Evolutionary conservation across 2,329 filamentous ascomycete species (phyloP).

Genomic region (Neopestalotiopsis sp.): DNA sequence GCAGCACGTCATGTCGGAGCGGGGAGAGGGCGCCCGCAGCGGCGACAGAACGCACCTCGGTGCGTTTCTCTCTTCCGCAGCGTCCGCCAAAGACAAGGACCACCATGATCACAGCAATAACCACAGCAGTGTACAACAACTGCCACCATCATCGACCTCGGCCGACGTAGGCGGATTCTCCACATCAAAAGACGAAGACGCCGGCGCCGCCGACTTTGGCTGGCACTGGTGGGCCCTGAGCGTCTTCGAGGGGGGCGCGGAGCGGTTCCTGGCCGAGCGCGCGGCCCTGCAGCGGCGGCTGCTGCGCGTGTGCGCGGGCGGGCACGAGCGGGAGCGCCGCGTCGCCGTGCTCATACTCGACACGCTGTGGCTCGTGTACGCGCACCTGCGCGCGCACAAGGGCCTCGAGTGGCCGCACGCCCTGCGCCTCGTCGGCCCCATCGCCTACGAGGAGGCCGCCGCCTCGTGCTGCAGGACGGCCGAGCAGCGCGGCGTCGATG

Average conservation of each 20-base stretch:
- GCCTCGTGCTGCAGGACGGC: not conserved
- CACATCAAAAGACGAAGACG: not conserved
- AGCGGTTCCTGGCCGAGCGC: constrained; percentile 3
- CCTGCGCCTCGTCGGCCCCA: constrained; percentile 6
- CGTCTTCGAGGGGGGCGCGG: constrained; percentile 5
- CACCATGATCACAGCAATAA: not conserved
- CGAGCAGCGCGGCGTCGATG: constrained; percentile 2
- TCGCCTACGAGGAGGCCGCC: constrained; percentile 9
- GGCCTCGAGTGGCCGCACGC: constrained; percentile 11
- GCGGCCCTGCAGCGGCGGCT: not conserved
- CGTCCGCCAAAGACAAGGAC: too few species aligned
- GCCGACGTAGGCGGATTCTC: not conserved
- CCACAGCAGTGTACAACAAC: not conserved
- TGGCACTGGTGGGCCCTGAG: constrained; percentile 13
- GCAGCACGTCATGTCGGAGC: not conserved
- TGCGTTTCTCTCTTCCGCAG: not conserved
- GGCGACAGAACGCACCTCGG: not conserved
- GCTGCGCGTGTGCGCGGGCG: not conserved
- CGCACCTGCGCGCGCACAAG: not conserved
- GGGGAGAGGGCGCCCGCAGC: not conserved
- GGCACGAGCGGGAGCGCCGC: constrained; percentile 1
- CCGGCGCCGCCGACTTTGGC: constrained; percentile 4
- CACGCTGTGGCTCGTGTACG: not conserved
- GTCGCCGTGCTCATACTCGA: constrained; percentile 2
- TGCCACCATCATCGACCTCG: not conserved